Conservation (phyloP, 148 eudicot genomes). For the Linanthus parryae region DNA sequence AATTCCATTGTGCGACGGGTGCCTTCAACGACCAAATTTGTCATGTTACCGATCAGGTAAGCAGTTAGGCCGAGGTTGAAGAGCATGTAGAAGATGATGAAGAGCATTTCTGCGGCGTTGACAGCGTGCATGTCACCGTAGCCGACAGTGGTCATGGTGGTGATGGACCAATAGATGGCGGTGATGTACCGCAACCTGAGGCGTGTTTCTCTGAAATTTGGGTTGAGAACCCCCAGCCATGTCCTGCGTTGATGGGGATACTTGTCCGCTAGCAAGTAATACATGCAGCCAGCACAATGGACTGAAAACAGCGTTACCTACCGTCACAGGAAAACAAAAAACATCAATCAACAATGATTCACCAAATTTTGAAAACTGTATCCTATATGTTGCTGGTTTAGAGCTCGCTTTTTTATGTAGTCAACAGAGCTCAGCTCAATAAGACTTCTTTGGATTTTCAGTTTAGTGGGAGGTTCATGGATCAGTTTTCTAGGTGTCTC, state of each 20-base stretch:
- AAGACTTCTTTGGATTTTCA: too few relatives aligned
- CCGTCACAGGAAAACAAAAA: too few relatives aligned
- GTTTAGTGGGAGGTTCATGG: too few relatives aligned
- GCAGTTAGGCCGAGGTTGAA: constrained; percentile 77
- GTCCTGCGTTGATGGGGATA: constrained; percentile 67
- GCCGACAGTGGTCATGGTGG: constrained; percentile 77
- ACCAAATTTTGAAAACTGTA: too few relatives aligned
- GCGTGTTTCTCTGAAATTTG: constrained; percentile 56
- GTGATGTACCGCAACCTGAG: constrained; percentile 53
- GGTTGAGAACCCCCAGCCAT: constrained; percentile 60
- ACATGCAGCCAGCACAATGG: constrained; percentile 76
- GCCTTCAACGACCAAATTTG: constrained; percentile 74
- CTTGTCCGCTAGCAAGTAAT: constrained; percentile 57
- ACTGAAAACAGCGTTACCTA: constrained; percentile 67
- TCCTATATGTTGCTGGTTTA: too few relatives aligned
- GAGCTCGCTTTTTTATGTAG: too few relatives aligned
- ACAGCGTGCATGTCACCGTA: constrained; percentile 84
- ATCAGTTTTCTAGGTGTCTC: too few relatives aligned
- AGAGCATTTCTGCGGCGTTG: constrained; percentile 67
- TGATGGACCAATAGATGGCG: constrained; percentile 74
- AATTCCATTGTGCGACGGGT: constrained; percentile 80
- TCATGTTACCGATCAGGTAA: constrained; percentile 84
- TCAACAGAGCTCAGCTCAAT: too few relatives aligned
- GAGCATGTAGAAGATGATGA: constrained; percentile 69
- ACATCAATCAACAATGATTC: too few relatives aligned